phyloP scores from a whole-genome alignment of 2,329 filamentous ascomycete genomes.

The Gnomoniopsis smithogilvyi region DNA sequence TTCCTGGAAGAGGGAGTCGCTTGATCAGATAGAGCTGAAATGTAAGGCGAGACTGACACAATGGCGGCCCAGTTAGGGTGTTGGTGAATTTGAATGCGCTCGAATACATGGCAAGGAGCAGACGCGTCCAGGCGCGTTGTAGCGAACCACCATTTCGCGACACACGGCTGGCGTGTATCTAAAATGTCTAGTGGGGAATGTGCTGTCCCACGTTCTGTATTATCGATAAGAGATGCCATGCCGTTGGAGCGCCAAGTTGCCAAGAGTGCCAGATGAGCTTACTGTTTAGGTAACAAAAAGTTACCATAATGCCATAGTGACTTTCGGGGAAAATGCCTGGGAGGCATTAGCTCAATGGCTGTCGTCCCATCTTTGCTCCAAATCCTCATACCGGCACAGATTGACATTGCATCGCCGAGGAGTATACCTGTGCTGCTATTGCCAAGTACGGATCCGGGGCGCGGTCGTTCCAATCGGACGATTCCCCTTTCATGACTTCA shows the following conservation, averaged over 20 bases:
- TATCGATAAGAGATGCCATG: no score
- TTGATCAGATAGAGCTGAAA: background rate
- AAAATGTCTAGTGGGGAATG: background rate
- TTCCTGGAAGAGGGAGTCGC: background rate
- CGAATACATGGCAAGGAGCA: background rate
- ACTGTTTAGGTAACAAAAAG: no score
- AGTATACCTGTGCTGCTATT: background rate
- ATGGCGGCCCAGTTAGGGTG: background rate
- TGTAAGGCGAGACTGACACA: background rate
- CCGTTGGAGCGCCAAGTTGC: no score
- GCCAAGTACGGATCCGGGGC: background rate
- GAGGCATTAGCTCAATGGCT: background rate
- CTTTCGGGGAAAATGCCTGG: no score
- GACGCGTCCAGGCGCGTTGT: constrained; percentile 15
- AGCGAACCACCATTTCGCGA: background rate
- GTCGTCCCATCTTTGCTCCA: background rate
- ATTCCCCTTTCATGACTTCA: background rate
- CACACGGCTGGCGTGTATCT: background rate
- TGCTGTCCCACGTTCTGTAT: no score
- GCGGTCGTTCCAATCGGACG: background rate
- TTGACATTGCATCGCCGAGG: background rate
- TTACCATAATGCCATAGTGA: no score
- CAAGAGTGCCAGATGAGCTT: no score
- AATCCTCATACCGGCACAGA: background rate
- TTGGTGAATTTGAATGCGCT: background rate